Evolutionary conservation across 306 rosid species (phyloP).

Genomic region (Citrullus amarus): DNA sequence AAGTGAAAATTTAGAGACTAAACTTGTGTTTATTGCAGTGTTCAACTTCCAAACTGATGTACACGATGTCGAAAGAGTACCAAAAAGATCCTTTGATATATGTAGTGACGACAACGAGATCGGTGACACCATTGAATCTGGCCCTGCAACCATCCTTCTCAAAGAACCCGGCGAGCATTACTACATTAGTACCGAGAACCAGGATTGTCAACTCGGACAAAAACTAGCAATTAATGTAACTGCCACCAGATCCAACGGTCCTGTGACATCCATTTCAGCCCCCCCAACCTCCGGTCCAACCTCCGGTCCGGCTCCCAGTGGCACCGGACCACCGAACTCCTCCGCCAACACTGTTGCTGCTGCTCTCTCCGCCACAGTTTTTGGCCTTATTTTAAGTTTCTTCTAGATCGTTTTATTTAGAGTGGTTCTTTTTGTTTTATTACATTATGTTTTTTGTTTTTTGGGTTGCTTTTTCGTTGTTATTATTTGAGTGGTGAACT

Average conservation of each 20-base stretch:
- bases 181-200: background rate
- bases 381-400: no score
- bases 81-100: background rate
- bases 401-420: no score
- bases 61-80: background rate
- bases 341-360: no score
- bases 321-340: no score
- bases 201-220: background rate
- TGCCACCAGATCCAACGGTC: background rate
- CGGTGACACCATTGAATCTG: background rate
- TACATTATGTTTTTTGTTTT: background rate
- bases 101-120: background rate
- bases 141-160: background rate
- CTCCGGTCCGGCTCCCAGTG: background rate
- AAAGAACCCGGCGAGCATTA: background rate
- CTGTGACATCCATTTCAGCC: background rate
- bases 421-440: no score
- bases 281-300: background rate
- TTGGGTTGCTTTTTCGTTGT: background rate
- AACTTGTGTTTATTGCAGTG: background rate
- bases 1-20: background rate
- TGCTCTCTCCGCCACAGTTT: no score
- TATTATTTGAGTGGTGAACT: background rate
- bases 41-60: background rate
- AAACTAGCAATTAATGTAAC: background rate